A percentile compares a stretch with the other conserved stretches of the same genome.
Evolutionary conservation across 2,329 filamentous ascomycete species (phyloP).

Genomic region (Fusarium nanum): DNA sequence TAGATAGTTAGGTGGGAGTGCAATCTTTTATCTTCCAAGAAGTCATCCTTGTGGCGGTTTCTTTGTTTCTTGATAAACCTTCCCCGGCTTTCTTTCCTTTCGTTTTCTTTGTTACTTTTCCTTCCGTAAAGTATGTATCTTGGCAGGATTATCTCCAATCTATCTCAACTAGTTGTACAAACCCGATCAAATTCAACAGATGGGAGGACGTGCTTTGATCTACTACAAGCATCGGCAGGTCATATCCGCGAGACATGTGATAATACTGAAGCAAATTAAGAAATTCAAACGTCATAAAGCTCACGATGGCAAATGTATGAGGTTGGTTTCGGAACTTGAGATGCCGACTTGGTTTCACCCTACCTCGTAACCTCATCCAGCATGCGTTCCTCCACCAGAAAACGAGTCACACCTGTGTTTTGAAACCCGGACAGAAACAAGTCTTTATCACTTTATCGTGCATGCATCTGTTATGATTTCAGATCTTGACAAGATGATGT

Average conservation of each 20-base stretch:
- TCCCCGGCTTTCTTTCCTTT: background rate
- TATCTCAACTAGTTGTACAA: background rate
- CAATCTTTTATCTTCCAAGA: background rate
- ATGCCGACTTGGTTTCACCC: background rate
- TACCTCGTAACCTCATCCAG: background rate
- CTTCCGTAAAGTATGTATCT: background rate
- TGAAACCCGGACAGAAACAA: background rate
- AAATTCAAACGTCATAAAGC: background rate
- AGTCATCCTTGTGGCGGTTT: background rate
- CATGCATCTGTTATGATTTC: background rate
- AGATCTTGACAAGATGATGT: background rate
- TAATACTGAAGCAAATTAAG: no score
- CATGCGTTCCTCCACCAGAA: background rate
- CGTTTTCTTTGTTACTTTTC: background rate
- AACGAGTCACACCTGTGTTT: background rate
- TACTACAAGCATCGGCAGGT: background rate
- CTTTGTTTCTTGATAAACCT: background rate
- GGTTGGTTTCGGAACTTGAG: constrained; percentile 9
- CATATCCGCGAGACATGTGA: background rate
- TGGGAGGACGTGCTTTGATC: background rate
- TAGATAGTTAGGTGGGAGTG: background rate
- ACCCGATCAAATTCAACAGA: background rate
- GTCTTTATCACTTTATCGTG: background rate
- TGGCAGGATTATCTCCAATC: background rate
- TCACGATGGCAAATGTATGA: background rate